Percentiles rank a stretch among this genome's conserved stretches.
These are phyloP conservation scores for Petasospora rhodanensis DNA, from an alignment of 1,139 yeast genomes.

Conservation along the genomic window DNA sequence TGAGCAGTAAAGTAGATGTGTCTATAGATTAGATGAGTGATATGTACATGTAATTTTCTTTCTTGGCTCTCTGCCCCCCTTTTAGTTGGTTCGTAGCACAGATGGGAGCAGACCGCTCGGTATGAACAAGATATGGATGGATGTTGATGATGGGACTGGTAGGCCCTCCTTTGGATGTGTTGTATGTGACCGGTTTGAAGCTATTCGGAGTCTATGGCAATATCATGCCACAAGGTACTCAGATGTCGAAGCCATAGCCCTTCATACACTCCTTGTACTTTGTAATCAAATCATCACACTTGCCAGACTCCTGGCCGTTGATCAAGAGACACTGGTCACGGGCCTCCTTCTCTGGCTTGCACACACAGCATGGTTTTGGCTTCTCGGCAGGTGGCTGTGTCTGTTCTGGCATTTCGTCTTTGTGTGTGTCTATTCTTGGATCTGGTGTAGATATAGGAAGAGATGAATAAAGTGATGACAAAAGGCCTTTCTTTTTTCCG, in stretches of 20 bases:
- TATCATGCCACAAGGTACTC: neutral
- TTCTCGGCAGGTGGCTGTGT: constrained; percentile 30
- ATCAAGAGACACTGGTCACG: constrained; percentile 85
- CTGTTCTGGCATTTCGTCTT: constrained; percentile 9
- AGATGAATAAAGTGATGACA: no score
- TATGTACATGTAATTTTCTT: neutral
- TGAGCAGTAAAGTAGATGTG: constrained; percentile 7
- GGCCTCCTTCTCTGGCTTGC: constrained; percentile 74
- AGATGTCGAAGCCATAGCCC: constrained; percentile 71
- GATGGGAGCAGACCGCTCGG: no score
- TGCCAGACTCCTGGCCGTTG: constrained; percentile 80
- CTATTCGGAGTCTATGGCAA: no score
- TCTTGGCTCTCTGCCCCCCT: no score
- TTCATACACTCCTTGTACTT: constrained; percentile 87
- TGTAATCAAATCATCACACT: constrained; percentile 67
- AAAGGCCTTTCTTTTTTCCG: no score
- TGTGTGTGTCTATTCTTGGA: neutral
- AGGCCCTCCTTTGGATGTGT: no score
- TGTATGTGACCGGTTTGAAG: no score
- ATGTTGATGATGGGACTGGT: no score
- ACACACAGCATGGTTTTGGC: constrained; percentile 96
- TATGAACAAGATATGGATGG: no score
- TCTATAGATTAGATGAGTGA: neutral
- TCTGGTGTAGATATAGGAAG: no score
- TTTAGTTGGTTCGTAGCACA: no score